Evolutionary conservation across 139 green algal genomes (phyloP), one percentile per base, ranked within the genome.

Genomic region (Chlorella sorokiniana): DNA sequence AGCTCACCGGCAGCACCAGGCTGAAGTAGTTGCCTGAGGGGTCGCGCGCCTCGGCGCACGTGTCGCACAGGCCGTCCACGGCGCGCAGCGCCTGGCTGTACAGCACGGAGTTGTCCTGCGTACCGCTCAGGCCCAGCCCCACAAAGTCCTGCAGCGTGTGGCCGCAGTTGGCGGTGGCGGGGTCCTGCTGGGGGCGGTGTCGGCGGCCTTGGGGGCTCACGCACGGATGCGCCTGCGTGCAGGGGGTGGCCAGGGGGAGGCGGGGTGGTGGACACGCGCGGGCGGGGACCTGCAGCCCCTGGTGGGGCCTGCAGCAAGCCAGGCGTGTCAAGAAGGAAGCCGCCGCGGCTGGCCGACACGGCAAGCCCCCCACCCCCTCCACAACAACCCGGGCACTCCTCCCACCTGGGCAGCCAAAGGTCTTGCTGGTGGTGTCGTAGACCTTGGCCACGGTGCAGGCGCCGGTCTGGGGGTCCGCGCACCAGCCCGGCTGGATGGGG

Each of bases 401-500:
- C 76, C 61, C 33, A 71, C 62, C 62, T 11, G 76, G 77, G 77
- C 77, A 82, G 33, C 9, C 33, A 35, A 82, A 82, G 63, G 64
- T 22, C n/a, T 51, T 56, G 77, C 31, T n/a, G 22, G 42, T 45
- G 64, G 54, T 48, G 45, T 45, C 42, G 27, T 41, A 77, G 37
- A 83, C 67, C 48, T 83, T 83, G 78, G 78, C 37, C 45, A 83
- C 67, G 25, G 78, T 83, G 78, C 78, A 83, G 78, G 78, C 78
- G 10, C 38, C 29, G 51, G 75, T 81, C 18, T 59, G 1, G 45
- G 65, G 38, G 29, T 83, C 78, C 23, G 29, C 9, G 78, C 78
- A 83, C n/a, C 33, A 83, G 44, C 75, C 75, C 23, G 75, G 59
- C 75, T 72, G 59, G 59, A 33, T 56, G 40, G 59, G 27, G 4